Evolutionary conservation across 441 rosid genomes (phyloP).

Genomic region (Populus hybrid): DNA sequence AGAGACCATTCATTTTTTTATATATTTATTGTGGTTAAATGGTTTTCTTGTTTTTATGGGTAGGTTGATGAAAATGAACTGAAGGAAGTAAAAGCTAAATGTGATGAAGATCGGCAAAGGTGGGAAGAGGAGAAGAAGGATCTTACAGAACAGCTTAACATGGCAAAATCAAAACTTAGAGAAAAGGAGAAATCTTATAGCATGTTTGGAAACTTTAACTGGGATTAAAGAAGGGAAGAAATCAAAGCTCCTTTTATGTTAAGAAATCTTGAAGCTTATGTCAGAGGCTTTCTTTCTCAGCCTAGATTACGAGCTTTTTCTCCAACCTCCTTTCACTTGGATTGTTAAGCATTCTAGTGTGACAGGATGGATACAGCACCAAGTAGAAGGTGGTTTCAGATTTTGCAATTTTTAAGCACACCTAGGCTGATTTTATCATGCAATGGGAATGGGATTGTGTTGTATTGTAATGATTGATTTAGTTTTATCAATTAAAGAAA

Average conservation of each 20-base stretch:
- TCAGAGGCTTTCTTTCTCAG: background rate
- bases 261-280: background rate
- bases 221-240: background rate
- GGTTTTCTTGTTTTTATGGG: background rate
- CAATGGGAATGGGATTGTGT: background rate
- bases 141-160: background rate
- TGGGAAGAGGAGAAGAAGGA: conserved; percentile 3
- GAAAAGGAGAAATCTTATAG: background rate
- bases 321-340: background rate
- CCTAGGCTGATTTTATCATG: background rate
- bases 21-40: no score
- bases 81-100: background rate
- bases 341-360: background rate
- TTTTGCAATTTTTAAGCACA: no score
- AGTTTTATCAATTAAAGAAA: background rate
- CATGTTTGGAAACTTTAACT: background rate
- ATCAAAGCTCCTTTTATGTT: background rate
- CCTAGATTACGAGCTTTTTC: background rate
- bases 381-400: background rate
- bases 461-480: background rate
- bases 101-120: background rate
- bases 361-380: background rate
- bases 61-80: background rate
- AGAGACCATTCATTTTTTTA: background rate
- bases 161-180: background rate